These are phyloP conservation scores for Ustilago trichophora DNA, from an alignment of 1,284 basidiomycete genomes.

Conservation along the genomic window DNA sequence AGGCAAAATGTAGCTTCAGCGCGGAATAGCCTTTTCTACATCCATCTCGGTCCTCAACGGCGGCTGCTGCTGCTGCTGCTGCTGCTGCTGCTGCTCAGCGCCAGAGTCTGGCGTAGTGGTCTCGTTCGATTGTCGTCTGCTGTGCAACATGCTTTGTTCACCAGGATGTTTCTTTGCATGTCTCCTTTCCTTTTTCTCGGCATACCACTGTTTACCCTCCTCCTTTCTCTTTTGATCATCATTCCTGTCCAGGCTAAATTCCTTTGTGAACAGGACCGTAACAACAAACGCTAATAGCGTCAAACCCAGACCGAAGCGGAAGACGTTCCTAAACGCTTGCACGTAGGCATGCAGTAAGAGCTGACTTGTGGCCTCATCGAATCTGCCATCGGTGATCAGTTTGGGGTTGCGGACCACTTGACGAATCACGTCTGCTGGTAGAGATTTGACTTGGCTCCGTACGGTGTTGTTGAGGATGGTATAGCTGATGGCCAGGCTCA, in stretches of 20 bases:
- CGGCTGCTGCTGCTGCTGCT: too few species aligned
- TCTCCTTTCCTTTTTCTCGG: conserved; percentile 28
- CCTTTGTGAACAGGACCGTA: conserved; percentile 71
- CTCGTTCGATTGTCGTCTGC: background rate
- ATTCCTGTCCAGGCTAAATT: conserved; percentile 72
- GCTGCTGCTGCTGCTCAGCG: too few species aligned
- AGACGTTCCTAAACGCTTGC: conserved; percentile 72
- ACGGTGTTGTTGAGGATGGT: conserved; percentile 67
- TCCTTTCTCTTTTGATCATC: conserved; percentile 71
- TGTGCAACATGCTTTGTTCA: background rate
- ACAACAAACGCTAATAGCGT: conserved; percentile 55
- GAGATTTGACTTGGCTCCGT: conserved; percentile 1
- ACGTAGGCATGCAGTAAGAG: conserved; percentile 73
- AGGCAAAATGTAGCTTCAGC: too few species aligned
- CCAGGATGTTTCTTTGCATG: conserved; percentile 12
- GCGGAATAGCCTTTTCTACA: too few species aligned
- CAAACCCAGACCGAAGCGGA: conserved; percentile 63
- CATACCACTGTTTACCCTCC: conserved; percentile 64
- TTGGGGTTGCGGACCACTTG: conserved; percentile 42
- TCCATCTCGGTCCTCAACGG: too few species aligned
- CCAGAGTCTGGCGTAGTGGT: too few species aligned
- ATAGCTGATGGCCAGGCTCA: conserved; percentile 74
- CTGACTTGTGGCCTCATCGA: conserved; percentile 20
- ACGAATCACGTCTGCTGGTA: conserved; percentile 14
- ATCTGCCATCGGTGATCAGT: conserved; percentile 15